Evolutionary conservation across 495 filamentous ascomycete genomes (phyloP).

Genomic region (Arthonia radiata): DNA sequence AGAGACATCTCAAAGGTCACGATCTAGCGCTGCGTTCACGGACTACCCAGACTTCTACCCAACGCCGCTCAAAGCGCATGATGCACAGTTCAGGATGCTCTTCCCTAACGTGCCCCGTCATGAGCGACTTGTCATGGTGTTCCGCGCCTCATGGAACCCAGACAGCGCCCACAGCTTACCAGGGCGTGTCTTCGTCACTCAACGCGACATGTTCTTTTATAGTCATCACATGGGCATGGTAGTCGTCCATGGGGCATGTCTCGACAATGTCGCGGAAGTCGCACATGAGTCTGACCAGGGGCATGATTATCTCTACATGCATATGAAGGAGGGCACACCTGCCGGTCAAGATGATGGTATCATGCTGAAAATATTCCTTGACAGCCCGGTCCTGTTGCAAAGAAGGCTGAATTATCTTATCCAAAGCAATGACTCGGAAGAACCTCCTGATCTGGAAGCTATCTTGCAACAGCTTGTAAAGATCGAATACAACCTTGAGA

Average conservation of each 20-base stretch:
- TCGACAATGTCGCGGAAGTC: constrained; percentile 62
- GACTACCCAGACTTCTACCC: constrained; percentile 69
- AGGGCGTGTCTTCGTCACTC: constrained; percentile 72
- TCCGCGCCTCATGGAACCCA: constrained; percentile 48
- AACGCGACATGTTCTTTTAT: constrained; percentile 77
- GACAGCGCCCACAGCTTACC: constrained; percentile 62
- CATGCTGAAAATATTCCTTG: constrained; percentile 77
- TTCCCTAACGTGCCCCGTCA: constrained; percentile 55
- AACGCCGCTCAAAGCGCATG: constrained; percentile 56
- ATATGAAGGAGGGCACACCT: constrained; percentile 39
- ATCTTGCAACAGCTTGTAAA: constrained; percentile 37
- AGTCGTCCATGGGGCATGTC: constrained; percentile 44
- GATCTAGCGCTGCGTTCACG: constrained; percentile 36
- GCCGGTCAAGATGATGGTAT: constrained; percentile 42
- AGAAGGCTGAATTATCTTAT: constrained; percentile 63
- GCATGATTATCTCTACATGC: constrained; percentile 80
- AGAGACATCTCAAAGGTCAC: constrained; percentile 79
- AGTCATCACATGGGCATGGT: constrained; percentile 85
- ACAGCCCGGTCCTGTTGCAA: constrained; percentile 61
- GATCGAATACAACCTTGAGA: constrained; percentile 53
- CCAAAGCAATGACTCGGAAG: constrained; percentile 41
- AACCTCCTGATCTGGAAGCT: constrained; percentile 35
- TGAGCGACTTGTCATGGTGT: constrained; percentile 60
- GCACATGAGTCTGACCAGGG: constrained; percentile 74
- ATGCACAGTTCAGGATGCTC: constrained; percentile 74